phyloP scores from a whole-genome alignment of 23 red algal genomes.

The Cyanidiococcus yangmingshanensis region DNA sequence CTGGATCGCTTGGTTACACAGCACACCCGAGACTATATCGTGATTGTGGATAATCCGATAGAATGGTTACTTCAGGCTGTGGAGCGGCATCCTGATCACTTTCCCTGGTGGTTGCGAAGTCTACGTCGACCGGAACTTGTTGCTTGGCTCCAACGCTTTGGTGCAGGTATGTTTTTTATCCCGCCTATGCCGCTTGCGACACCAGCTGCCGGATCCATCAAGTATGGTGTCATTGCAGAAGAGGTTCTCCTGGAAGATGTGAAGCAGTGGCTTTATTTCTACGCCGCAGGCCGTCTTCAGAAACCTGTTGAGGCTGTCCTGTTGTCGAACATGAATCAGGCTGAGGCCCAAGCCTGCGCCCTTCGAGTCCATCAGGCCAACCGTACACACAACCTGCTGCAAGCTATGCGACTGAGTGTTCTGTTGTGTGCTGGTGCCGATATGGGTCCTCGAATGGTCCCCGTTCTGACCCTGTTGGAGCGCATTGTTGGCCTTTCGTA shows the following conservation, averaged over 20 bases:
- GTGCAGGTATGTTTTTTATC: constrained; percentile 63
- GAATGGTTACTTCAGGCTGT: constrained; percentile 72
- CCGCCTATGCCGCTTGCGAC: neutral
- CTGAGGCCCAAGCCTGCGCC: neutral
- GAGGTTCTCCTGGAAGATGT: constrained; percentile 49
- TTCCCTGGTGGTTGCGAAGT: constrained; percentile 33
- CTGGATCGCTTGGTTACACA: neutral
- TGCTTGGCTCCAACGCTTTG: constrained; percentile 40
- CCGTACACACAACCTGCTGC: neutral
- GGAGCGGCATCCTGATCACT: constrained; percentile 50
- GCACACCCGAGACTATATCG: constrained; percentile 60
- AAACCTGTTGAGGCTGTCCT: constrained; percentile 58
- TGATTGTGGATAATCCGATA: constrained; percentile 52
- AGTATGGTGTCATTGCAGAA: constrained; percentile 69
- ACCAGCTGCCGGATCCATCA: constrained; percentile 17
- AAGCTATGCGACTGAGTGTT: neutral
- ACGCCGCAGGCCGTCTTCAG: constrained; percentile 76
- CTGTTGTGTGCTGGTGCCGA: neutral
- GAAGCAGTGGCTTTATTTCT: constrained; percentile 55
- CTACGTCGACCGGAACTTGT: constrained; percentile 25
- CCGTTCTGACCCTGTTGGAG: constrained; percentile 2
- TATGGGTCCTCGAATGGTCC: neutral
- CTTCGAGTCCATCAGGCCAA: neutral
- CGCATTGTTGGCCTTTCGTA: constrained; percentile 6
- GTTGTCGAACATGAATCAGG: neutral